Conservation (phyloP, 73 alveolate genomes). For the Tetrahymena malaccensis region DNA sequence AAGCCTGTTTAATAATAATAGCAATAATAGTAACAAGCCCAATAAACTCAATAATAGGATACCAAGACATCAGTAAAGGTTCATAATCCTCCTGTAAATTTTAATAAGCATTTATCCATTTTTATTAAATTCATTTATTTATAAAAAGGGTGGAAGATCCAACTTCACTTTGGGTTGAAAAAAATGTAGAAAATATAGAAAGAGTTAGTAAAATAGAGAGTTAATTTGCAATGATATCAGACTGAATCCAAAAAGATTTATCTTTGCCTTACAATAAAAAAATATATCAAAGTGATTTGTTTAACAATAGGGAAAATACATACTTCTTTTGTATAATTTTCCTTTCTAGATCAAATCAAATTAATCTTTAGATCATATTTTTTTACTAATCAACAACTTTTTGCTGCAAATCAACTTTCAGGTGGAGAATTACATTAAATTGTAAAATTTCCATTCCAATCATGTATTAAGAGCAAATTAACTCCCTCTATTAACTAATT, state of each 20-base stretch:
- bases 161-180: not conserved
- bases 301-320: too few species aligned
- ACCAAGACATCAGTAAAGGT: not conserved
- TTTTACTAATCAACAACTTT: not conserved
- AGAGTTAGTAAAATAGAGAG: not conserved
- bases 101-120: not conserved
- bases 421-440: not conserved
- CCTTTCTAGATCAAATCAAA: not conserved
- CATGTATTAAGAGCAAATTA: not conserved
- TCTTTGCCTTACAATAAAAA: not conserved
- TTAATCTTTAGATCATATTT: not conserved
- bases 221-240: not conserved
- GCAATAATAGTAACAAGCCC: not conserved
- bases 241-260: not conserved
- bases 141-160: not conserved
- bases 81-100: not conserved
- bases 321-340: not conserved
- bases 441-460: not conserved
- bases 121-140: not conserved
- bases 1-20: not conserved
- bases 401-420: not conserved
- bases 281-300: too few species aligned
- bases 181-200: not conserved
- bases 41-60: not conserved
- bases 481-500: not conserved